Base-by-base conservation (phyloP, 2,329 filamentous ascomycete genomes). In the Amauroascus verrucosus region DNA sequence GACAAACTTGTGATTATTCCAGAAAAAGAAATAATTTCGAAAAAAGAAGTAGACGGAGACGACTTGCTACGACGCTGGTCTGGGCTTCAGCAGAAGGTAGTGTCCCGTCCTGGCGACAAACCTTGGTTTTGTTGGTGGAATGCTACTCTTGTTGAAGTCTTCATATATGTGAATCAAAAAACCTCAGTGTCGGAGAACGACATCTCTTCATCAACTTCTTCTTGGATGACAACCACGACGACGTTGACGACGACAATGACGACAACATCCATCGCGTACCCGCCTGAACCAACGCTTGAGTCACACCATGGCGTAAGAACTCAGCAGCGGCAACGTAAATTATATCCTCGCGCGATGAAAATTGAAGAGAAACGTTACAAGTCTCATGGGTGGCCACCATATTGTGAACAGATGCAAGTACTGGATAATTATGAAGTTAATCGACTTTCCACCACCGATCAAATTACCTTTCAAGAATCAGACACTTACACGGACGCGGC, bases 71-170 rank as follows among this genome's bases (percentile, higher is more conserved):
- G 28, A 33, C 43, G 60, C 55, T 51, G 58, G 65, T 49, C 68
- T 70, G 54, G 71, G 43, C 32, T 49, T 26, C 16, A 14, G 18
- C 38, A 71, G 37, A 69, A 73, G 57, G 64, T 72, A 48, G 70
- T 74, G 53, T 64, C 70, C 9, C 64, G 70, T 53, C 72, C 75
- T n/a, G 79, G 79, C 7, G 79, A 84, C 33, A 75, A 74, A 55
- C 81, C 82, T 1, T 86, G 82, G 82, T 83, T 81, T 61, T 86
- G 83, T 65, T 79, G 78, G 64, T 86, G 82, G 81, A 86, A 86
- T 62, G 70, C 73, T 13, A 86, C 83, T 0, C 73, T 81, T 51
- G 72, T 85, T 48, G 83, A 86, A 64, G 78, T 79, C 35, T 85
- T 84, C 65, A 75, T 86, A 45, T 86, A 84, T 61, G 71, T 80